Evolutionary conservation across 78 protist species (phyloP).

Genomic region (Dictyostelium capitatum): DNA sequence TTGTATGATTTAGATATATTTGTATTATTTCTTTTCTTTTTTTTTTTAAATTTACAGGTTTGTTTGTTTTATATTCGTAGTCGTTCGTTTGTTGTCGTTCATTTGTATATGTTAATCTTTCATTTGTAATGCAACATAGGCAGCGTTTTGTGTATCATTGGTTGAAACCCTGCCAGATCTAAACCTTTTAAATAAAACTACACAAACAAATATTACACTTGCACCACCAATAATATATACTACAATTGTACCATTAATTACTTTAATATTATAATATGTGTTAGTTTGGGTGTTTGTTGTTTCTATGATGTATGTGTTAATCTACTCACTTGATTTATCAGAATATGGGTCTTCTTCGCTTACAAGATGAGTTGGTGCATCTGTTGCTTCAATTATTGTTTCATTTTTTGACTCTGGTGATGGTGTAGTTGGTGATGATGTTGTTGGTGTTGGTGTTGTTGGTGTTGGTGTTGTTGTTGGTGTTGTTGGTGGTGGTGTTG

Average conservation of each 20-base stretch:
- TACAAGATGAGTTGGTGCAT: background rate
- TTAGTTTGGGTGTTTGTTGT: background rate
- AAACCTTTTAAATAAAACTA: slow-evolving; percentile 3
- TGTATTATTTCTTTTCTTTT: no score
- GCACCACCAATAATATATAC: slow-evolving; percentile 21
- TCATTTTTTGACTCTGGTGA: background rate
- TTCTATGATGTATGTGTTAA: background rate
- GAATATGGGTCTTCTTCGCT: background rate
- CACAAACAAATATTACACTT: background rate
- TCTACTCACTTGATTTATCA: background rate
- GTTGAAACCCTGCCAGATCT: background rate
- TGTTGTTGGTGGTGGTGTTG: background rate
- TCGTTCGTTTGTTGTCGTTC: background rate
- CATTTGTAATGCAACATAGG: slow-evolving; percentile 23
- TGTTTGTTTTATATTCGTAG: background rate
- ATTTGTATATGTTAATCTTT: background rate
- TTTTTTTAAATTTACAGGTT: background rate
- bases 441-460: no score
- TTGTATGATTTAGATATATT: background rate
- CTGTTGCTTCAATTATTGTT: background rate
- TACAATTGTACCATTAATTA: slow-evolving; percentile 9
- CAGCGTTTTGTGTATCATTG: background rate
- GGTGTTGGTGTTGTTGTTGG: background rate
- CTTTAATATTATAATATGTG: background rate
- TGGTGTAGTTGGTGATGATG: background rate